Conservation (phyloP, 1,284 basidiomycete species). For the Apiotrichum siamense region DNA sequence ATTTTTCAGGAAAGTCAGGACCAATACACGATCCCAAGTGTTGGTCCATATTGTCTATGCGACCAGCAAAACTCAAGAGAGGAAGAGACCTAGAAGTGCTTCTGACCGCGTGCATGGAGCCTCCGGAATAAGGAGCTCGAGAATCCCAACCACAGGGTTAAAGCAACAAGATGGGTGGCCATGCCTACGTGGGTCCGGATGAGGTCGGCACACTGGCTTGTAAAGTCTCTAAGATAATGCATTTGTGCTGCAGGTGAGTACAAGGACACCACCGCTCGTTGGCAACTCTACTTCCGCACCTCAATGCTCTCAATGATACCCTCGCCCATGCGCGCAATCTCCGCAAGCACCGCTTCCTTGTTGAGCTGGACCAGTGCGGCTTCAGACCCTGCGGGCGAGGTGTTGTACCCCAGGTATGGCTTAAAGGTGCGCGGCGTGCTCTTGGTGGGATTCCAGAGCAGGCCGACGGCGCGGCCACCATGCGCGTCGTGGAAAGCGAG, state of each 20-base stretch:
- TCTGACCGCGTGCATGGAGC: no score
- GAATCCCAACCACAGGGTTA: no score
- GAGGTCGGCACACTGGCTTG: no score
- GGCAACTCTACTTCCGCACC: not conserved
- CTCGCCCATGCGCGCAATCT: slow-evolving; percentile 71
- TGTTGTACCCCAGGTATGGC: slow-evolving; percentile 72
- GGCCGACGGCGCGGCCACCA: slow-evolving; percentile 74
- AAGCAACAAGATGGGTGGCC: no score
- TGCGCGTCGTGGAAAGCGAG: slow-evolving; percentile 78
- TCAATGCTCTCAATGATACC: slow-evolving; percentile 60
- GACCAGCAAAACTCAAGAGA: no score
- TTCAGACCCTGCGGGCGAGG: slow-evolving; percentile 47
- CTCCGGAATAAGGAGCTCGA: no score
- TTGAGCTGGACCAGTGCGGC: slow-evolving; percentile 65
- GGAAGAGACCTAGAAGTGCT: not conserved
- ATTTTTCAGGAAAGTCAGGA: no score
- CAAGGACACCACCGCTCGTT: no score
- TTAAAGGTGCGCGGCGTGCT: slow-evolving; percentile 58
- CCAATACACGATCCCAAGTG: no score
- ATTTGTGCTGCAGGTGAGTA: not conserved
- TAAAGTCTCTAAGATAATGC: not conserved
- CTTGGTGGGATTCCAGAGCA: slow-evolving; percentile 73
- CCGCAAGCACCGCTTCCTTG: slow-evolving; percentile 60
- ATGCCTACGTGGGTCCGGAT: no score
- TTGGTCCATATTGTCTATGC: no score